Evolutionary conservation across 73 alveolate species (phyloP), one percentile per base, ranked within the genome.

Genomic region (Tetrahymena borealis): DNA sequence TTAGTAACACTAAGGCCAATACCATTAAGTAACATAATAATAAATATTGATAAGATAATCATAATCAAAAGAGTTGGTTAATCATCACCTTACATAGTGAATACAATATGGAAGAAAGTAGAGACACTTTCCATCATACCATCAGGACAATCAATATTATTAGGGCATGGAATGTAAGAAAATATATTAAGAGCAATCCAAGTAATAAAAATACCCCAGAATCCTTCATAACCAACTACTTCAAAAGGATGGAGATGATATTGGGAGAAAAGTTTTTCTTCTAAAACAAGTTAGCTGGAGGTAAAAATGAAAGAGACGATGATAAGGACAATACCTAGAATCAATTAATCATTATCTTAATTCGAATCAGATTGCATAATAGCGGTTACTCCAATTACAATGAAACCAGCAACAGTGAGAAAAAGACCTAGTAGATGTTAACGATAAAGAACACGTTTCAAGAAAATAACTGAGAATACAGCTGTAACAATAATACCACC

Each of bases 181-280:
- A 97, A 91, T 38, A 96, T 95, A 4, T 96, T 78, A 40, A 98
- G 96, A 90, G 98, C 91, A 35, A 97, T 91, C 31, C 96, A n/a
- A 39, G 96, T 94, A 91, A 95, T 91, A 16, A 40, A 7, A 15
- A 95, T 20, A 28, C 99, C 99, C 98, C 98, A 98, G 32, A 97
- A 39, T 8, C 99, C 99, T 95, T 98, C 99, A 91, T 96, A 93
- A 6, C 99, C 99, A 12, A 98, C 99, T 38, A 98, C 95, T 94
- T 96, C 96, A 78, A 98, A 94, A 11, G 99, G 98, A 95, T 98
- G 96, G 39, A 97, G 92, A 31, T 97, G 95, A 91, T 96, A 95
- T 35, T 94, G 93, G 90, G 94, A 91, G 32, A 98, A 94, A 94
- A 95, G 94, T 90, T 94, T 94, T 94, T 98, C 99, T 94, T 98